Evolutionary conservation across 73 alveolate genomes (phyloP).

Genomic region (Paramecium pentaurelia): DNA sequence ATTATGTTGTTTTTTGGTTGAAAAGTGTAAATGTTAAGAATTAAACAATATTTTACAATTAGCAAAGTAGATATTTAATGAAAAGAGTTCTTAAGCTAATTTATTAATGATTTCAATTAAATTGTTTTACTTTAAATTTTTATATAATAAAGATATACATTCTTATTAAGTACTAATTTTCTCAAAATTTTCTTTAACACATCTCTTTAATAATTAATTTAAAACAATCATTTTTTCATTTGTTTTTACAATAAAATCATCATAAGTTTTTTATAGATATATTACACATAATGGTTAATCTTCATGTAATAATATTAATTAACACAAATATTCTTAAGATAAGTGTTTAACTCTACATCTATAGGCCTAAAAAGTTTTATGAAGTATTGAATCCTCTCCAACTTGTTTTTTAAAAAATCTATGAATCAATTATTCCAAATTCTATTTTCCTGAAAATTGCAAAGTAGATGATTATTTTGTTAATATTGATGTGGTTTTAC

Average conservation of each 20-base stretch:
- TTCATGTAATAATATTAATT: neutral
- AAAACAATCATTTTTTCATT: neutral
- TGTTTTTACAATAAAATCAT: neutral
- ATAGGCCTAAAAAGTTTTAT: neutral
- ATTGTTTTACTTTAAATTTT: neutral
- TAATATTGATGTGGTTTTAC: neutral
- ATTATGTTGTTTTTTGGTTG: neutral
- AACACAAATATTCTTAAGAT: neutral
- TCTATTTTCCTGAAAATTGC: neutral
- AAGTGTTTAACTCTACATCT: neutral
- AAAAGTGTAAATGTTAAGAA: neutral
- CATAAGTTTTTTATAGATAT: neutral
- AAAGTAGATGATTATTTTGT: neutral
- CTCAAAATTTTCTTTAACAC: neutral
- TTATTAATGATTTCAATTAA: neutral
- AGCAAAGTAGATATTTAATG: neutral
- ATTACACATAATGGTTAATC: neutral
- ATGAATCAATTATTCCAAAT: neutral
- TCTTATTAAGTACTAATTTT: neutral
- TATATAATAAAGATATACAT: neutral
- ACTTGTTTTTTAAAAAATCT: neutral
- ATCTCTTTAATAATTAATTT: neutral
- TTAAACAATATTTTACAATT: neutral
- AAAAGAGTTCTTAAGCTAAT: neutral
- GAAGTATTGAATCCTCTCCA: neutral